Evolutionary conservation across 2,329 filamentous ascomycete species (phyloP).

Genomic region (Fusarium equiseti): DNA sequence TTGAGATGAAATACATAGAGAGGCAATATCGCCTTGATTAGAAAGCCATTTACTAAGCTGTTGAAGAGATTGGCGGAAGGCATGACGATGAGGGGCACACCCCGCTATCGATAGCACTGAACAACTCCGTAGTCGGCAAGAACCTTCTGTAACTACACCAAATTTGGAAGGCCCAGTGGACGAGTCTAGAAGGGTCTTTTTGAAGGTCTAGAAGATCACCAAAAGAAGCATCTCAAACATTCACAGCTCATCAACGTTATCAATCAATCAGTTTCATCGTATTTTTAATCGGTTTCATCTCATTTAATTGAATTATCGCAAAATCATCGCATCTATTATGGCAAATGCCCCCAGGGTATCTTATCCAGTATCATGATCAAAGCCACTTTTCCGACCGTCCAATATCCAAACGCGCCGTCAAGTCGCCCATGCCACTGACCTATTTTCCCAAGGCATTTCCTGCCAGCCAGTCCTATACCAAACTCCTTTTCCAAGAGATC

Average conservation of each 20-base stretch:
- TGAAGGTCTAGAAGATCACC: background rate
- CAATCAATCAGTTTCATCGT: background rate
- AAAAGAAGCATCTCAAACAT: background rate
- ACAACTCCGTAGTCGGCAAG: slow-evolving; percentile 10
- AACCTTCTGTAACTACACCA: background rate
- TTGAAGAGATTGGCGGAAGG: slow-evolving; percentile 37
- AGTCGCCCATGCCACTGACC: slow-evolving; percentile 5
- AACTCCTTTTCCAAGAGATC: background rate
- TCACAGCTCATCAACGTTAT: background rate
- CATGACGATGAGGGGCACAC: slow-evolving; percentile 29
- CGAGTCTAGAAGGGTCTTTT: background rate
- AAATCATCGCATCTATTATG: background rate
- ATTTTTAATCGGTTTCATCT: background rate
- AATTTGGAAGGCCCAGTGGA: background rate
- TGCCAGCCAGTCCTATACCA: background rate
- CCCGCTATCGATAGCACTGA: slow-evolving; percentile 33
- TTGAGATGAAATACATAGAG: background rate
- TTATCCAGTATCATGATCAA: slow-evolving; percentile 16
- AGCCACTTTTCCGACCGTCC: slow-evolving; percentile 30
- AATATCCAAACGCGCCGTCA: slow-evolving; percentile 12
- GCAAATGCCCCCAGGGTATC: slow-evolving; percentile 17
- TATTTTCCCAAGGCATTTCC: background rate
- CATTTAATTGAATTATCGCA: background rate
- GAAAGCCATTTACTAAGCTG: slow-evolving; percentile 49
- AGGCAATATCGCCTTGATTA: slow-evolving; percentile 38